These are phyloP conservation scores for Phellopilus nigrolimitatus DNA, from an alignment of 1,284 basidiomycete genomes.

Conservation along the genomic window DNA sequence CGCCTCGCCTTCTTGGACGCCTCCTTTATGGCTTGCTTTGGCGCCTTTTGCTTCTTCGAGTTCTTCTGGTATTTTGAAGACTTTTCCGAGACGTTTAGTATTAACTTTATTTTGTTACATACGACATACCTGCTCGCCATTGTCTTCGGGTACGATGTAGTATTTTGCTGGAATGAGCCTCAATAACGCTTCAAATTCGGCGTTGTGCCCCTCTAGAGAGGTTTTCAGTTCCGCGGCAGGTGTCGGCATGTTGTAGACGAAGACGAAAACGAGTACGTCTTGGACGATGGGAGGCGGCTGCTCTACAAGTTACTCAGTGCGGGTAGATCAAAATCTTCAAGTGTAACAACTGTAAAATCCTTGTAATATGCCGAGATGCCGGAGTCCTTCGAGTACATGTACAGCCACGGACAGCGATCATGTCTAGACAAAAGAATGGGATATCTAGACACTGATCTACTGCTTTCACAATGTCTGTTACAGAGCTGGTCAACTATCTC, in stretches of 20 bases:
- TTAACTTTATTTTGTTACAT: not conserved
- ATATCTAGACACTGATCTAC: no score
- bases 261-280: not conserved
- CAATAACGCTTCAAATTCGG: conserved; percentile 75
- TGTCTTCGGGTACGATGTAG: conserved; percentile 70
- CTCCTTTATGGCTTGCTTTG: conserved; percentile 82
- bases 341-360: no score
- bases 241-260: conserved; percentile 43
- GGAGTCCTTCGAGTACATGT: no score
- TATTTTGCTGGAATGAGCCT: conserved; percentile 84
- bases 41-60: conserved; percentile 78
- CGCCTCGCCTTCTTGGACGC: conserved; percentile 80
- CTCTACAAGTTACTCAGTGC: no score
- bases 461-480: no score
- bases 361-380: no score
- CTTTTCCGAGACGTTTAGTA: not conserved
- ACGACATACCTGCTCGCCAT: conserved; percentile 56
- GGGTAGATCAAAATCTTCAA: no score
- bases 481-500: no score
- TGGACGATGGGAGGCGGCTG: not conserved
- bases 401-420: no score
- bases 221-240: conserved; percentile 46
- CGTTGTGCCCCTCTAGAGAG: conserved; percentile 80
- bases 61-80: conserved; percentile 81
- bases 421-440: no score